Percentiles rank a stretch among this genome's conserved stretches.
These are phyloP conservation scores for Pseudocercospora fijiensis DNA, from an alignment of 2,329 filamentous ascomycete genomes.

Conservation along the genomic window DNA sequence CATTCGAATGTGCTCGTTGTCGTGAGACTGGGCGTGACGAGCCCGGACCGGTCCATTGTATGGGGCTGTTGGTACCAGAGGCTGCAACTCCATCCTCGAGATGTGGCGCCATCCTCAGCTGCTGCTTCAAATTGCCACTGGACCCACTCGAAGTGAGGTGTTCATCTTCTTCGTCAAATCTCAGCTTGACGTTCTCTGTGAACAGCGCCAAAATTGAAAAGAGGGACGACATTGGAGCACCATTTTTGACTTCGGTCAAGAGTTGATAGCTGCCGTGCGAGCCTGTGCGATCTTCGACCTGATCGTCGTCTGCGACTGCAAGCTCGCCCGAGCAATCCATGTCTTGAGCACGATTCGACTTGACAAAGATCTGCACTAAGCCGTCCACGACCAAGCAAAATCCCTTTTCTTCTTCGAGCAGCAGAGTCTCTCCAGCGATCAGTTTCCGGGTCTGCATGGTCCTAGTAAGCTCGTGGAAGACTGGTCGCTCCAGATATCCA, in stretches of 20 bases:
- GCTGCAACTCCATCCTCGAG: constrained; percentile 29
- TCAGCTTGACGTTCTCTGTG: constrained; percentile 86
- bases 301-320: constrained; percentile 50
- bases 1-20: constrained; percentile 28
- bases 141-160: constrained; percentile 24
- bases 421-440: constrained; percentile 90
- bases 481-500: constrained; percentile 90
- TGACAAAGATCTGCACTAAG: constrained; percentile 95
- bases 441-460: constrained; percentile 98
- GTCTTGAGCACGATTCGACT: constrained; percentile 64
- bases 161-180: constrained; percentile 66
- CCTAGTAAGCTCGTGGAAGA: constrained; percentile 94
- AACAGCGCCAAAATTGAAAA: constrained; percentile 97
- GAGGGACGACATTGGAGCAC: constrained; percentile 94
- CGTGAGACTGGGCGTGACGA: constrained; percentile 30
- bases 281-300: constrained; percentile 62
- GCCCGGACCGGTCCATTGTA: constrained; percentile 23
- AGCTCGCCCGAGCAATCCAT: constrained; percentile 43
- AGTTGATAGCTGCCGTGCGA: constrained; percentile 86
- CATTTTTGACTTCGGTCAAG: constrained; percentile 94
- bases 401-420: constrained; percentile 95
- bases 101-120: constrained; percentile 25
- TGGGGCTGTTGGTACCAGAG: constrained; percentile 30
- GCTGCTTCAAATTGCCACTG: constrained; percentile 27
- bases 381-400: constrained; percentile 98